phyloP scores from a whole-genome alignment of 805 yeast species.

The Pichia exigua region DNA sequence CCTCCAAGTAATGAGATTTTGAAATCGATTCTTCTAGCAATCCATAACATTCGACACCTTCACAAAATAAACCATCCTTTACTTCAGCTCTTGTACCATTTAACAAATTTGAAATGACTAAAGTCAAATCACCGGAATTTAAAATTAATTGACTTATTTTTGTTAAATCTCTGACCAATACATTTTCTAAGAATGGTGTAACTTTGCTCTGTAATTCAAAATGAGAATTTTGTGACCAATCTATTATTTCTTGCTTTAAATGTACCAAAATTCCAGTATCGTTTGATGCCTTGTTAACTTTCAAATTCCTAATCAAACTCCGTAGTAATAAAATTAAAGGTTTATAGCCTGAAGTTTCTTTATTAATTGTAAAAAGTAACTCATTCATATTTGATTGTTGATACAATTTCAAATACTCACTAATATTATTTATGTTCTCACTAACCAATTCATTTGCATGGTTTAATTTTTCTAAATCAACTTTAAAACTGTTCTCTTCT shows the following conservation, averaged over 20 bases:
- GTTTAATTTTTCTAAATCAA: constrained; percentile 22
- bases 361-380: constrained; percentile 21
- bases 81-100: constrained; percentile 21
- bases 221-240: constrained; percentile 30
- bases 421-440: constrained; percentile 21
- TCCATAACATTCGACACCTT: constrained; percentile 24
- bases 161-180: constrained; percentile 22
- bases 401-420: constrained; percentile 21
- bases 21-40: constrained; percentile 22
- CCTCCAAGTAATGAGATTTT: constrained; percentile 25
- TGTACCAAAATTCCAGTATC: constrained; percentile 6
- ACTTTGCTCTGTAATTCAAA: constrained; percentile 28
- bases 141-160: constrained; percentile 25
- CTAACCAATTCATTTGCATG: constrained; percentile 24
- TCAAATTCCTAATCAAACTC: constrained; percentile 20
- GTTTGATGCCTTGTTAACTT: not conserved
- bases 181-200: constrained; percentile 23
- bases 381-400: constrained; percentile 23
- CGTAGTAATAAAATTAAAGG: constrained; percentile 21
- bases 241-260: constrained; percentile 18
- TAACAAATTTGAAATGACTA: constrained; percentile 23
- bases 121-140: constrained; percentile 28
- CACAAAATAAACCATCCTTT: constrained; percentile 19
- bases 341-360: constrained; percentile 25
- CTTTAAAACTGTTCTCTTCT: constrained; percentile 5